These are phyloP conservation scores for Coix lacrymajobi DNA, from an alignment of 176 grass and related monocot genomes.

Conservation along the genomic window DNA sequence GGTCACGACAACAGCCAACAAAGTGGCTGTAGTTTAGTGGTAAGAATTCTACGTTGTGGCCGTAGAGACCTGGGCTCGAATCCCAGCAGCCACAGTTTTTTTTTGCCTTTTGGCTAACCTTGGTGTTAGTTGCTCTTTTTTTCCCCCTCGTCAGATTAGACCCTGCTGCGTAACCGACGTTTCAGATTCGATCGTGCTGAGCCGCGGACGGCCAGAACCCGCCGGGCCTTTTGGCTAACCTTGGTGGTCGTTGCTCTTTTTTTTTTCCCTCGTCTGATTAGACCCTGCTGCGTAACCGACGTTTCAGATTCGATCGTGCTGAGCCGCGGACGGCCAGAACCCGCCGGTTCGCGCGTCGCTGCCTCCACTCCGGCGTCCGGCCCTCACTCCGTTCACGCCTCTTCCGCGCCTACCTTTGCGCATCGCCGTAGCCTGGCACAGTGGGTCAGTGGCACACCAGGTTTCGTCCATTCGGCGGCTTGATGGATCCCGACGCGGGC, in stretches of 20 bases:
- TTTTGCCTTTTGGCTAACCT: no score
- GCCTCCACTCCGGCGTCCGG: background rate
- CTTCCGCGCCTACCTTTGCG: background rate
- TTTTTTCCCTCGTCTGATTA: background rate
- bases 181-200: background rate
- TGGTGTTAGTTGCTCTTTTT: no score
- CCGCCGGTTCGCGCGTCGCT: background rate
- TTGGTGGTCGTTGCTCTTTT: no score
- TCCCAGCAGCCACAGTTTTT: conserved; percentile 63
- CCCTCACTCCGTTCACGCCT: background rate
- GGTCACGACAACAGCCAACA: no score
- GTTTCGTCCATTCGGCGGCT: background rate
- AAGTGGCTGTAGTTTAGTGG: conserved; percentile 58
- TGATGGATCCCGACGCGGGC: conserved; percentile 23
- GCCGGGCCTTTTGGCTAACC: no score
- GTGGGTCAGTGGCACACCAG: no score
- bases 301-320: background rate
- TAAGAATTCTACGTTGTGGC: conserved; percentile 96
- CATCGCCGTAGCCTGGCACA: background rate
- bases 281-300: background rate
- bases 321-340: background rate
- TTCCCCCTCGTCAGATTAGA: background rate
- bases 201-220: background rate
- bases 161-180: background rate
- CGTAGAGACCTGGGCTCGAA: conserved; percentile 95